A percentile compares a stretch with the other conserved stretches of the same genome.
phyloP scores from a whole-genome alignment of 129 eudicot species.

The Flaveria sonorensis region DNA sequence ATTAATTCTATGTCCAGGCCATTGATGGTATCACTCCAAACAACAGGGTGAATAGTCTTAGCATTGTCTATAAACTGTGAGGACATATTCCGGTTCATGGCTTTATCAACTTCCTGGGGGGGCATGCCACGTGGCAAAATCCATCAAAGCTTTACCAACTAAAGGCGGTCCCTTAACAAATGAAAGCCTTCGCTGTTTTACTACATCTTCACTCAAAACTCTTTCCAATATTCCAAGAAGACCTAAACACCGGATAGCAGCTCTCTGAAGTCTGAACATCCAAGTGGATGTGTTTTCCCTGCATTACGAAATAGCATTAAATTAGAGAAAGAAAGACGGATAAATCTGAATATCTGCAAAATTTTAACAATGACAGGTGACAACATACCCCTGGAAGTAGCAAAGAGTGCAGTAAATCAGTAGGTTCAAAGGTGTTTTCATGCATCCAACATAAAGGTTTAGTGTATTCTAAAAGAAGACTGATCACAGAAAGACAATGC shows the following conservation, averaged over 20 bases:
- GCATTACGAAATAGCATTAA: not conserved
- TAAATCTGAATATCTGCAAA: not conserved
- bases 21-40: slow-evolving; percentile 39
- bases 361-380: not conserved
- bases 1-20: slow-evolving; percentile 56
- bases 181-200: slow-evolving; percentile 66
- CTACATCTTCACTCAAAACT: slow-evolving; percentile 58
- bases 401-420: slow-evolving; percentile 67
- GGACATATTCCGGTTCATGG: slow-evolving; percentile 46
- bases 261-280: slow-evolving; percentile 96
- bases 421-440: slow-evolving; percentile 73
- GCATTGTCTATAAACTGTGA: slow-evolving; percentile 45
- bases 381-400: slow-evolving; percentile 66
- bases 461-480: slow-evolving; percentile 67
- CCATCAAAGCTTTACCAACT: slow-evolving; percentile 69
- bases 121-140: slow-evolving; percentile 88
- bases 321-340: not conserved
- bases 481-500: slow-evolving; percentile 86
- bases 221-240: slow-evolving; percentile 81
- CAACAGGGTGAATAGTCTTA: slow-evolving; percentile 31
- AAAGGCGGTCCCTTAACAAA: slow-evolving; percentile 61
- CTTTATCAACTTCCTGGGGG: slow-evolving; percentile 80
- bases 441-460: slow-evolving; percentile 70
- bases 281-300: slow-evolving; percentile 69
- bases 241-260: slow-evolving; percentile 86